These are phyloP conservation scores for Boletus vinaceobasis DNA, from an alignment of 768 basidiomycete genomes.

Conservation along the genomic window DNA sequence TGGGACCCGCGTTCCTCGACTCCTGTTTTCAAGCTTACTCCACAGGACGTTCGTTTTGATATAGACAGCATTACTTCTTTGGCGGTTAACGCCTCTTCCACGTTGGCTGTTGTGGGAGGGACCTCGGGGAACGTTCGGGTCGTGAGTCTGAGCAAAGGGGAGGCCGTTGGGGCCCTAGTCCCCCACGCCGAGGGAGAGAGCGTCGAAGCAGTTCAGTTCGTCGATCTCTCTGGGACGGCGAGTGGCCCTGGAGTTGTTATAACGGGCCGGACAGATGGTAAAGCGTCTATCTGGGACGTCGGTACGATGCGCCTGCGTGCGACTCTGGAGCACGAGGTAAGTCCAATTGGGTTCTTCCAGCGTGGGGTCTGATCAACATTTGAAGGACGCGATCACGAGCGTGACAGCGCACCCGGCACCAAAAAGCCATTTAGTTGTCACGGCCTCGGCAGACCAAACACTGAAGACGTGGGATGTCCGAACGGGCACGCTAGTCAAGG, in stretches of 20 bases:
- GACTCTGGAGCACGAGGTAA: slow-evolving; percentile 78
- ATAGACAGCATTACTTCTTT: slow-evolving; percentile 84
- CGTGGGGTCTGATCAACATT: slow-evolving; percentile 2
- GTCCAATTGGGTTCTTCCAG: slow-evolving; percentile 17
- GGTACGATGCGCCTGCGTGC: slow-evolving; percentile 79
- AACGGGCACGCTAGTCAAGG: slow-evolving; percentile 70
- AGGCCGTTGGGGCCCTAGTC: slow-evolving; percentile 70
- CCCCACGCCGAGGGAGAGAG: slow-evolving; percentile 88
- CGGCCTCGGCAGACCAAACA: slow-evolving; percentile 82
- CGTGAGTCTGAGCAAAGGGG: slow-evolving; percentile 82
- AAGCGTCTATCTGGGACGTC: slow-evolving; percentile 93
- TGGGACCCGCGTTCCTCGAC: slow-evolving; percentile 86
- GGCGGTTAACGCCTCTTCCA: slow-evolving; percentile 80
- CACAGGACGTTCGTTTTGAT: slow-evolving; percentile 69
- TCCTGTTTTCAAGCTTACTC: slow-evolving; percentile 77
- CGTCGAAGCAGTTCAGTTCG: slow-evolving; percentile 81
- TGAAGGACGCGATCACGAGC: slow-evolving; percentile 83
- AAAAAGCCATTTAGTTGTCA: slow-evolving; percentile 73
- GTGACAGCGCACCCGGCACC: slow-evolving; percentile 73
- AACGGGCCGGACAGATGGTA: slow-evolving; percentile 91
- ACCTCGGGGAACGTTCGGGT: slow-evolving; percentile 82
- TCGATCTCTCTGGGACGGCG: slow-evolving; percentile 64
- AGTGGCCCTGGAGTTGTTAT: slow-evolving; percentile 58
- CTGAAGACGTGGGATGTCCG: slow-evolving; percentile 93
- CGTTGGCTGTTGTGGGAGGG: slow-evolving; percentile 89